Conservation (phyloP, 2,329 filamentous ascomycete species). For the Aspergillus brasiliensis region DNA sequence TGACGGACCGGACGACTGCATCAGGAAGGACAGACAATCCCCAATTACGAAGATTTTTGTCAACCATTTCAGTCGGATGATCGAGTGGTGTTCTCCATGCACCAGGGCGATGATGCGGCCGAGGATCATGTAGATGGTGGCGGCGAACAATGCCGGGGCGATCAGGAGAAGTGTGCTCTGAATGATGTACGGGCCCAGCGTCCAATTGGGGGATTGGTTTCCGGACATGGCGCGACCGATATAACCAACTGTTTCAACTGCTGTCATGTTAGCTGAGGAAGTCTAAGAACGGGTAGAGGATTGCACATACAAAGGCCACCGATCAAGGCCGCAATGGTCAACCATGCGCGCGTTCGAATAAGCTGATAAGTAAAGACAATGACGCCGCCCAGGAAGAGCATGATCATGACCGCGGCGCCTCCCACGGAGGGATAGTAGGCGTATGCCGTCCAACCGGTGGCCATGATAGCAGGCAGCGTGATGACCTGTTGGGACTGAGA, state of each 20-base stretch:
- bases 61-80: slow-evolving; percentile 48
- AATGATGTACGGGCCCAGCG: slow-evolving; percentile 8
- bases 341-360: slow-evolving; percentile 3
- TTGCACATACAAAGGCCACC: not conserved
- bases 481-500: too few relatives aligned
- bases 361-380: slow-evolving; percentile 3
- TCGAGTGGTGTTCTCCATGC: slow-evolving; percentile 43
- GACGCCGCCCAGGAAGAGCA: not conserved
- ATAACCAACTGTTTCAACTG: slow-evolving; percentile 16
- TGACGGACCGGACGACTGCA: slow-evolving; percentile 37
- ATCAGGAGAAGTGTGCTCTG: slow-evolving; percentile 34
- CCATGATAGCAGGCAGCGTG: not conserved
- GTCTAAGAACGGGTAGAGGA: not conserved
- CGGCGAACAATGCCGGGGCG: slow-evolving; percentile 52
- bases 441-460: slow-evolving; percentile 4
- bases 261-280: not conserved
- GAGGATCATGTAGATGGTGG: slow-evolving; percentile 53
- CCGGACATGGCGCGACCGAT: slow-evolving; percentile 11
- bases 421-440: slow-evolving; percentile 7
- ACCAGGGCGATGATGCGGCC: slow-evolving; percentile 46
- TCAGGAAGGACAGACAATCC: slow-evolving; percentile 51
- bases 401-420: slow-evolving; percentile 1
- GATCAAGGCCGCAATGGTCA: slow-evolving; percentile 5
- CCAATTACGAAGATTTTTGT: slow-evolving; percentile 53
- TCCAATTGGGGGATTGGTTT: slow-evolving; percentile 12